Conservation (phyloP, 2,329 filamentous ascomycete genomes). For the Cytospora piceicola region DNA sequence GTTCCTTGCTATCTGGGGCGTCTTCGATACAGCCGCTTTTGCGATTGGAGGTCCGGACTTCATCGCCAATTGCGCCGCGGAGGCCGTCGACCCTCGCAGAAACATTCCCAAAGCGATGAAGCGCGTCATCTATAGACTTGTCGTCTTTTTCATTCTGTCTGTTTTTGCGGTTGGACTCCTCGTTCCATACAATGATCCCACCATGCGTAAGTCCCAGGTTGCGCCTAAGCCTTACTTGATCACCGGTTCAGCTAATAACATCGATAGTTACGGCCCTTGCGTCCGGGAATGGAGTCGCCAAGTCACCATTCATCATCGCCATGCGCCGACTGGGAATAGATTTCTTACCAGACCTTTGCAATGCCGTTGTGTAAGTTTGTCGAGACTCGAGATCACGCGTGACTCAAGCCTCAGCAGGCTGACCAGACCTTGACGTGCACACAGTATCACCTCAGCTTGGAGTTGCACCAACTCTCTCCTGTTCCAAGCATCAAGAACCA, state of each 20-base stretch:
- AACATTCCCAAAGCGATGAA: conserved; percentile 32
- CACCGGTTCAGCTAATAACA: no score
- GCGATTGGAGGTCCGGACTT: conserved; percentile 29
- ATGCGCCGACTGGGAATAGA: conserved; percentile 63
- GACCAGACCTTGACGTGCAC: no score
- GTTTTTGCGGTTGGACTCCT: conserved; percentile 37
- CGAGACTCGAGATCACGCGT: no score
- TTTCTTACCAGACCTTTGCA: conserved; percentile 67
- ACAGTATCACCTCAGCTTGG: no score
- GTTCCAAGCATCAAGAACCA: no score
- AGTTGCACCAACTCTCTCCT: no score
- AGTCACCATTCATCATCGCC: conserved; percentile 55
- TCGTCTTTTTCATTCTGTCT: conserved; percentile 40
- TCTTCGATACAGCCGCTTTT: conserved; percentile 34
- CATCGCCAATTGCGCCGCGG: conserved; percentile 29
- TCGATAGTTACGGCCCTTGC: conserved; percentile 35
- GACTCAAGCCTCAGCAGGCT: conserved; percentile 45
- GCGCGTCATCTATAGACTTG: conserved; percentile 39
- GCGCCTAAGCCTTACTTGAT: no score
- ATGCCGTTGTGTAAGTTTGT: conserved; percentile 56
- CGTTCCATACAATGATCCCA: conserved; percentile 39
- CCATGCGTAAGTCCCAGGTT: not conserved
- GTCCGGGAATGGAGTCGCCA: conserved; percentile 39
- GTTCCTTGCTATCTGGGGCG: conserved; percentile 48
- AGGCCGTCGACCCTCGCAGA: conserved; percentile 31